Conservation (phyloP, 164 flowering plant genomes). For the Chimonanthus salicifolius region DNA sequence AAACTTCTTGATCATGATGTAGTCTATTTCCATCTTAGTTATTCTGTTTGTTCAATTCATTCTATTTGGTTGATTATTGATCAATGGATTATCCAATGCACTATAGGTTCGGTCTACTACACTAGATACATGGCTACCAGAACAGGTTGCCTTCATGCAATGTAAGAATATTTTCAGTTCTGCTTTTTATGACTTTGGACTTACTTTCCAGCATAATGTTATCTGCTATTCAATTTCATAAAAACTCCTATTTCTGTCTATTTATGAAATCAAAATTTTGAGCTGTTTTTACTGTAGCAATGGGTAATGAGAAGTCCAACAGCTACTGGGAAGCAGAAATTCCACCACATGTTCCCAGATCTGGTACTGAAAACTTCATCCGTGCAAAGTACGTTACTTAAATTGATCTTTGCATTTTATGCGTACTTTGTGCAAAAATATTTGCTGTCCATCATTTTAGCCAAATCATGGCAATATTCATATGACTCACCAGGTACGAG, state of each 20-base stretch:
- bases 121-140: slow-evolving; percentile 77
- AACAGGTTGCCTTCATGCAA: slow-evolving; percentile 64
- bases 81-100: neutral
- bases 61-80: neutral
- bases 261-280: neutral
- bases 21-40: neutral
- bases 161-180: slow-evolving; percentile 31
- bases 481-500: slow-evolving; percentile 33
- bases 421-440: neutral
- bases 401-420: neutral
- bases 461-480: neutral
- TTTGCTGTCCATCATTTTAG: neutral
- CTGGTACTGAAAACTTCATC: slow-evolving; percentile 62
- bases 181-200: neutral
- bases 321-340: slow-evolving; percentile 79
- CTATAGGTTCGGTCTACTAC: slow-evolving; percentile 67
- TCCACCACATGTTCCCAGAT: slow-evolving; percentile 54
- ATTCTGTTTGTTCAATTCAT: neutral
- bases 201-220: neutral
- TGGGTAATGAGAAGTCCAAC: slow-evolving; percentile 75
- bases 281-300: slow-evolving; percentile 29
- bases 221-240: neutral
- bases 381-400: slow-evolving; percentile 47
- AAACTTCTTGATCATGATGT: neutral
- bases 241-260: neutral